Evolutionary conservation across 176 grass and related monocot genomes (phyloP).

Genomic region (Secale cereale): DNA sequence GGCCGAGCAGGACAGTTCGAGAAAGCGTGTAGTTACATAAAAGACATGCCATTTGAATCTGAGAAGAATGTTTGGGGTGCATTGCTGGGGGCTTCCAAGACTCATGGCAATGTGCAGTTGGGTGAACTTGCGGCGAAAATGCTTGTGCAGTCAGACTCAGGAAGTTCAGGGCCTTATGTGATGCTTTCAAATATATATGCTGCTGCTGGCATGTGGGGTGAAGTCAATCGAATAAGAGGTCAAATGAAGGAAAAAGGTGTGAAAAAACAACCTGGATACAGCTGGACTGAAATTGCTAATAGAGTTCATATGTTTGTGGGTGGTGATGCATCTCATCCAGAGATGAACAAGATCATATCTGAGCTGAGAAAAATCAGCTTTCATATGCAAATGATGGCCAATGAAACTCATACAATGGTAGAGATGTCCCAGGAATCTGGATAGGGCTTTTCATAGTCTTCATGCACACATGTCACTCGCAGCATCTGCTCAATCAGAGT

Average conservation of each 20-base stretch:
- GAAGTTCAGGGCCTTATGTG: conserved; percentile 75
- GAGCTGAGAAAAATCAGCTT: conserved; percentile 73
- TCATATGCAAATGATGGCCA: conserved; percentile 63
- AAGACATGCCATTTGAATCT: conserved; percentile 64
- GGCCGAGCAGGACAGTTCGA: conserved; percentile 68
- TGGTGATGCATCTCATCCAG: conserved; percentile 80
- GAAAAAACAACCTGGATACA: conserved; percentile 89
- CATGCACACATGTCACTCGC: neutral
- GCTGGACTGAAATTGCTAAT: conserved; percentile 78
- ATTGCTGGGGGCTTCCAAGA: conserved; percentile 60
- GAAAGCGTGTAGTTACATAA: conserved; percentile 69
- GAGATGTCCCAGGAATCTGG: conserved; percentile 20
- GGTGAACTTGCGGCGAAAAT: conserved; percentile 86
- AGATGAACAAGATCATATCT: conserved; percentile 50
- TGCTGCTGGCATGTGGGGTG: conserved; percentile 74
- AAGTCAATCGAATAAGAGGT: conserved; percentile 69
- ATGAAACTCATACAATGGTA: conserved; percentile 26
- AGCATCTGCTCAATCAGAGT: neutral
- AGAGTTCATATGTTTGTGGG: conserved; percentile 84
- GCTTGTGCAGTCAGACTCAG: conserved; percentile 46
- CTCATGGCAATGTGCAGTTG: conserved; percentile 63
- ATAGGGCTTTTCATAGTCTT: conserved; percentile 15
- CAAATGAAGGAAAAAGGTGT: conserved; percentile 84
- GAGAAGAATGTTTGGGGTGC: conserved; percentile 66
- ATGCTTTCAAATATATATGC: conserved; percentile 96